Base-by-base conservation (phyloP, 176 grass and related monocot genomes). In the Typha latifolia region DNA sequence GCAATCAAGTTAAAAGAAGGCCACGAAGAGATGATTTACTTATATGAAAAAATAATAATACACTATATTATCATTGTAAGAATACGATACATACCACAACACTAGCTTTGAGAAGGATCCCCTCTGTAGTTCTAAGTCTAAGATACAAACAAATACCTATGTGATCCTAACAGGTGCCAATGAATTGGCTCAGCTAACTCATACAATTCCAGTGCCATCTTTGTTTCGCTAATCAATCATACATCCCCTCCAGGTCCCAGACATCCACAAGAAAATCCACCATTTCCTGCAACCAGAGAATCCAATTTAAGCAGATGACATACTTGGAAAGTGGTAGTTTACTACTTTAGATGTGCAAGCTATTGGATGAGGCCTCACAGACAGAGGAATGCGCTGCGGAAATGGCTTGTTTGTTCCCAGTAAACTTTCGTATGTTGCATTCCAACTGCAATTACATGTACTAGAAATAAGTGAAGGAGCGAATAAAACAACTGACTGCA, bases 201-300 rank as follows among this genome's bases (percentile, higher is more conserved):
- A 65, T 50, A 72, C 63, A 80, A 20, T 5, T 47, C 62, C 62
- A 34, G 15, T 71, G 77, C 20, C 52, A 10, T 61, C 43, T 51
- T 24, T 59, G 43, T 21, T 15, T 37, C 14, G 63, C 74, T 84
- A 90, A 67, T 99, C 94, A 90, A 67, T 99, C 94, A 77, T 93
- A 99, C 50, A 99, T 64, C 22, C 89, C 89, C 64, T 99, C 94
- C 76, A 90, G 94, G 73, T 93, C 89, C 94, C 94, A 99, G 67
- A 88, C 69, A 64, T 85, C 69, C 67, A 90, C 86, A 27, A 99
- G 89, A 74, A 99, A 99, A 67, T 90, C 84, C 68, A 93, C 74
- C 94, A 99, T 99, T 77, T 99, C 94, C 94, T 99, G 86, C 47
- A 48, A 72, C 43, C 48, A 71, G 22, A 78, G 51, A 73, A 74